phyloP scores from a whole-genome alignment of 306 rosid genomes.

The Vigna radiata region DNA sequence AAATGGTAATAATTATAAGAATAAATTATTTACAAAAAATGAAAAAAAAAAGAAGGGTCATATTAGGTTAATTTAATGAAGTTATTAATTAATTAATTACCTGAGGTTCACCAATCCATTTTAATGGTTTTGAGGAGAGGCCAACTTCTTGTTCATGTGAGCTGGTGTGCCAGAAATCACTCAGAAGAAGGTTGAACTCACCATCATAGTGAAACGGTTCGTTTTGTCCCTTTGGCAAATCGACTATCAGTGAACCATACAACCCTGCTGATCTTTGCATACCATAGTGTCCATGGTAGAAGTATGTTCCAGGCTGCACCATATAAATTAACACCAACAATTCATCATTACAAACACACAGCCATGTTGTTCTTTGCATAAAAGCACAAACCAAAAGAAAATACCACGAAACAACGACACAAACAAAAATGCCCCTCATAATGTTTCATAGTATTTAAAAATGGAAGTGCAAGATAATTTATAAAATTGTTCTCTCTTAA shows the following conservation, averaged over 20 bases:
- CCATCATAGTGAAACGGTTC: constrained; percentile 78
- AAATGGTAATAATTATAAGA: too few species aligned
- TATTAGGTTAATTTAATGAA: too few species aligned
- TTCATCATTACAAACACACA: neutral
- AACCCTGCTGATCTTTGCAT: constrained; percentile 93
- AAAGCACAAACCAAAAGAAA: too few species aligned
- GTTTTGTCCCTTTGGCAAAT: constrained; percentile 53
- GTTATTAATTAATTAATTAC: constrained; percentile 32
- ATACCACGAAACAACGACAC: too few species aligned
- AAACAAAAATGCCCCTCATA: too few species aligned
- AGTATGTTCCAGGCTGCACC: constrained; percentile 81
- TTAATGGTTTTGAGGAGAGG: constrained; percentile 69
- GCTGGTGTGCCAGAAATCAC: constrained; percentile 83
- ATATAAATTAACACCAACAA: neutral
- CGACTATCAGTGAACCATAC: constrained; percentile 87
- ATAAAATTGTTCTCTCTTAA: too few species aligned
- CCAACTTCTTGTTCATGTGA: constrained; percentile 75
- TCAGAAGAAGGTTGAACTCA: constrained; percentile 66
- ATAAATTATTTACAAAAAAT: too few species aligned
- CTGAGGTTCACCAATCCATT: constrained; percentile 92
- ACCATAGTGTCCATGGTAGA: constrained; percentile 88
- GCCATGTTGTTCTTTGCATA: too few species aligned
- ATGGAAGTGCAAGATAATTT: too few species aligned
- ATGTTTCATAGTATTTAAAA: too few species aligned
- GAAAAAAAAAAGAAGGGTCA: too few species aligned